phyloP scores from a whole-genome alignment of 2,329 filamentous ascomycete species.

The Bipolaris zeicola region DNA sequence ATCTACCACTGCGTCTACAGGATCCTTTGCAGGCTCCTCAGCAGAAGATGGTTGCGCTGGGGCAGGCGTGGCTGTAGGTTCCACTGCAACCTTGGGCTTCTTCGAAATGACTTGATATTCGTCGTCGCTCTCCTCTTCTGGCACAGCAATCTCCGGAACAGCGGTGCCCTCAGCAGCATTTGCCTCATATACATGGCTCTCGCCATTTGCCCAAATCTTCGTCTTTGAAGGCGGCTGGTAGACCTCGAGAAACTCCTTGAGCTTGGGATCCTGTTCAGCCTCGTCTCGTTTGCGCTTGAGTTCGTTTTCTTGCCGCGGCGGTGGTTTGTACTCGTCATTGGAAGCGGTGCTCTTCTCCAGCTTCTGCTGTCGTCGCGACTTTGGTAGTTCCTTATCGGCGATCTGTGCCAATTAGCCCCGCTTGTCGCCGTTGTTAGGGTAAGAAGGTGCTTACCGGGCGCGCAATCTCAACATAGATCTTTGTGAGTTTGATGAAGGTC shows the following conservation, averaged over 20 bases:
- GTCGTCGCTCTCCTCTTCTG: conserved; percentile 68
- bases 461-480: conserved; percentile 86
- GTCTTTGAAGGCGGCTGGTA: conserved; percentile 73
- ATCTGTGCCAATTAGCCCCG: conserved; percentile 42
- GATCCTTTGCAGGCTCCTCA: not conserved
- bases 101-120: conserved; percentile 71
- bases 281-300: conserved; percentile 72
- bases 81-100: conserved; percentile 46
- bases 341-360: conserved; percentile 30
- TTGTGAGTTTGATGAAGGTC: conserved; percentile 94
- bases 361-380: conserved; percentile 41
- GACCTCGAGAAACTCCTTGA: conserved; percentile 83
- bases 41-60: conserved; percentile 9
- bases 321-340: conserved; percentile 34
- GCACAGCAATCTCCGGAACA: conserved; percentile 31
- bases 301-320: conserved; percentile 35
- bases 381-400: conserved; percentile 43
- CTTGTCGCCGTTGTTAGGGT: conserved; percentile 1
- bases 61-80: conserved; percentile 3
- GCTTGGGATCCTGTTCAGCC: conserved; percentile 70
- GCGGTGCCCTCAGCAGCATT: conserved; percentile 22
- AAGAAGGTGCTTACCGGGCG: conserved; percentile 65
- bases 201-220: conserved; percentile 67
- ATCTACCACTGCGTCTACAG: conserved; percentile 6
- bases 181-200: conserved; percentile 33